Base-by-base conservation (phyloP, 805 yeast species). In the Wickerhamomyces bisporus region DNA sequence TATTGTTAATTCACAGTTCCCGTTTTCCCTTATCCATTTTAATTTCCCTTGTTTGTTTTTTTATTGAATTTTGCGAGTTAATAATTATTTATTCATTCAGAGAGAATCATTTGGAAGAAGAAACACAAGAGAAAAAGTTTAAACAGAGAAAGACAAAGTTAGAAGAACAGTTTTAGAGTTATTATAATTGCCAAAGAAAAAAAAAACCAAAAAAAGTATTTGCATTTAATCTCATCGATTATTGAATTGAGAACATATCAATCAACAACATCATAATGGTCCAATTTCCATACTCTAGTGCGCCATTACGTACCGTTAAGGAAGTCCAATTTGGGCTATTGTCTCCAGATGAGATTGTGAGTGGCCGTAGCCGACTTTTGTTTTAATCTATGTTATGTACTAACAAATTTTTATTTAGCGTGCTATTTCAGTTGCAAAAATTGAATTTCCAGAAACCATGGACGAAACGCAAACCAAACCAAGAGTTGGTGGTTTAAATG, bases 361-460 rank as follows among this genome's bases (percentile, higher is more conserved):
- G 73, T 58, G 31, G 25, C 11, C 28, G 13, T 9, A 12, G 6
- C 13, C 6, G n/a, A 12, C 8, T 26, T 9, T 12, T 26, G 6
- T 7, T 6, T 16, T 16, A 16, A 17, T 28, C 17, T 6, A 27
- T 27, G 17, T 26, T 30, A 20, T 16, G 25, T 44, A 47, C 50
- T 47, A 47, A 52, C 55, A 39, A n/a, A n/a, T n/a, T 18, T 24
- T 17, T 11, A 19, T 39, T 13, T 44, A 69, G 74, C 84, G 96
- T 64, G 97, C 98, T 35, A 89, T 93, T 50, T 86, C 96, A 45
- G 98, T 94, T 43, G 98, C 97, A 30, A 93, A 93, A 60, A 87
- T 93, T 57, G 97, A 91, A 64, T 93, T 85, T 57, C 98, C 99
- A 17, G 99, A 93, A 66, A 93, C 97, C n/a, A 93, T 93, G 96